These are phyloP conservation scores for Trifolium dubium DNA, from an alignment of 306 rosid species.

Conservation along the genomic window DNA sequence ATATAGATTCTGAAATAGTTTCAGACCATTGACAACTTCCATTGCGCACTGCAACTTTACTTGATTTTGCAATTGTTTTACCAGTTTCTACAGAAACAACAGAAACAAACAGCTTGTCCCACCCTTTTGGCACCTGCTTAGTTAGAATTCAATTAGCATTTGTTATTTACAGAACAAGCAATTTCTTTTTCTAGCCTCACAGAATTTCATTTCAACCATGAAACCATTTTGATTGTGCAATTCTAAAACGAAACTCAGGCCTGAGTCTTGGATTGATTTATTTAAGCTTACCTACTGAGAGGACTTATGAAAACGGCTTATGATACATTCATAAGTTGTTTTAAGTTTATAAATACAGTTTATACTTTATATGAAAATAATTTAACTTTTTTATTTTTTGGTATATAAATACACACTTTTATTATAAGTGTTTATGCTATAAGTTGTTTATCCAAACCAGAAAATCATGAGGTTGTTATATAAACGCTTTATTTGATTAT, in stretches of 20 bases:
- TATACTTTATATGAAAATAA: background rate
- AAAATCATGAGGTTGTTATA: too few species aligned
- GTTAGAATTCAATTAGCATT: conserved; percentile 36
- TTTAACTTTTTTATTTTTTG: background rate
- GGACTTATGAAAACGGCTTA: background rate
- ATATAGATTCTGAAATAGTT: conserved; percentile 51
- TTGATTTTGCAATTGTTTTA: conserved; percentile 52
- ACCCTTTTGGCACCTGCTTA: conserved; percentile 67
- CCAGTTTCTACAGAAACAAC: conserved; percentile 55
- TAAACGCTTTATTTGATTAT: too few species aligned
- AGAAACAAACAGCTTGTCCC: conserved; percentile 71
- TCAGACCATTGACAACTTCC: conserved; percentile 71
- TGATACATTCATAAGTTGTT: background rate
- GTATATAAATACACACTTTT: background rate
- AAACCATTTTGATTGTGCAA: conserved; percentile 15
- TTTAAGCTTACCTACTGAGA: background rate
- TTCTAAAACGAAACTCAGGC: conserved; percentile 1
- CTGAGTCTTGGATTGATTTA: background rate
- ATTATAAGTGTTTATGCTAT: background rate
- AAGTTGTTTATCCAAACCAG: background rate
- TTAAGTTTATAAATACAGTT: background rate
- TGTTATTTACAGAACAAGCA: conserved; percentile 20
- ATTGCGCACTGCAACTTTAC: conserved; percentile 53
- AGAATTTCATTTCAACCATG: conserved; percentile 1
- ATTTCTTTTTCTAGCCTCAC: background rate